Conservation (phyloP, 1,284 basidiomycete species). For the Pholiota adiposa region DNA sequence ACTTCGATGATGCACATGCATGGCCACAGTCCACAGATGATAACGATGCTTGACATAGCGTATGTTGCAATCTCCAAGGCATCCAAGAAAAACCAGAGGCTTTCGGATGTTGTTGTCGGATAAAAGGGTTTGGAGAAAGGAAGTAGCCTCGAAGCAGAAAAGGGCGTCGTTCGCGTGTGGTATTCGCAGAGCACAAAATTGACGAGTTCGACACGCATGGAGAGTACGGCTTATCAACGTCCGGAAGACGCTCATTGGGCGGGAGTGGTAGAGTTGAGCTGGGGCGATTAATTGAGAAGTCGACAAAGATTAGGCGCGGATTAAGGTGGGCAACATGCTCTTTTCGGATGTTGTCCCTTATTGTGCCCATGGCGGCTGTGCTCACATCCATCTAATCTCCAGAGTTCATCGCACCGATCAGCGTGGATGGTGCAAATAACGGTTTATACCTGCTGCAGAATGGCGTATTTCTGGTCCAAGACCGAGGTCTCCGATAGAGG, state of each 20-base stretch:
- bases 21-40: neutral
- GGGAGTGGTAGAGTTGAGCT: neutral
- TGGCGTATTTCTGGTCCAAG: neutral
- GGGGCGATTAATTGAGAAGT: neutral
- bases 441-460: neutral
- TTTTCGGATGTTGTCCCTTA: neutral
- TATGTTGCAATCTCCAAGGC: neutral
- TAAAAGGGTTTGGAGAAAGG: constrained; percentile 11
- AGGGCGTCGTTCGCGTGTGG: neutral
- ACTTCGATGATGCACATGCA: neutral
- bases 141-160: constrained; percentile 6
- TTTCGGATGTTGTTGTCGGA: constrained; percentile 17
- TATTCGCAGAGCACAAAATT: neutral
- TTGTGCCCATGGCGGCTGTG: neutral
- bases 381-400: neutral
- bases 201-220: neutral
- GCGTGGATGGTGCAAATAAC: neutral
- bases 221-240: neutral
- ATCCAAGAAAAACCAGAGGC: neutral
- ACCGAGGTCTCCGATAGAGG: constrained; percentile 4
- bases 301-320: neutral
- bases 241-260: neutral
- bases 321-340: too few relatives aligned
- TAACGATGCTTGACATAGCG: neutral
- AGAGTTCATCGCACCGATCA: neutral